These are phyloP conservation scores for Oryza meridionalis DNA, from an alignment of 176 grass and related monocot genomes.

Conservation along the genomic window DNA sequence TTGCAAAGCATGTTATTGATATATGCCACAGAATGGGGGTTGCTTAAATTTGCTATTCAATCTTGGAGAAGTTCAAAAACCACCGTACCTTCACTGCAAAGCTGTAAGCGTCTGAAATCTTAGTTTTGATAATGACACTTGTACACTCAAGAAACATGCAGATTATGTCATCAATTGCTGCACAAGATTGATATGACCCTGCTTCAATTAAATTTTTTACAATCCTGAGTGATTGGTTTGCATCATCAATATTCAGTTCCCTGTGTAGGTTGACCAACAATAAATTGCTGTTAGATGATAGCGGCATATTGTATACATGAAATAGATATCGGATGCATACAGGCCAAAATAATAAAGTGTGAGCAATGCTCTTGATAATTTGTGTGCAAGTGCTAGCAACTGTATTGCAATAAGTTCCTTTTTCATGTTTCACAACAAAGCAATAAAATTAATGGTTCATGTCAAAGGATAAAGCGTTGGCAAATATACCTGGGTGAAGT, in stretches of 20 bases:
- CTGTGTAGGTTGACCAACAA: conserved; percentile 51
- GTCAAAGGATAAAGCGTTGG: conserved; percentile 31
- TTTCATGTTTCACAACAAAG: conserved; percentile 19
- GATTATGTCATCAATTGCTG: conserved; percentile 64
- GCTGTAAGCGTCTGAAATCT: conserved; percentile 65
- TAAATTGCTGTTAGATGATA: conserved; percentile 7
- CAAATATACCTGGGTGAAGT: conserved; percentile 55
- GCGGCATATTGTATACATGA: neutral
- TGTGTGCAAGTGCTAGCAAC: conserved; percentile 18
- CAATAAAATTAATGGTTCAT: neutral
- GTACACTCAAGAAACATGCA: conserved; percentile 67
- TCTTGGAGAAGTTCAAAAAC: conserved; percentile 1
- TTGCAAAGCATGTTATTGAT: conserved; percentile 6
- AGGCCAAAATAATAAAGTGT: conserved; percentile 8
- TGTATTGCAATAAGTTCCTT: neutral
- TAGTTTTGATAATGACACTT: conserved; percentile 66
- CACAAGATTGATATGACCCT: conserved; percentile 58
- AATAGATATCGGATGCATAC: neutral
- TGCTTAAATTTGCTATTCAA: conserved; percentile 21
- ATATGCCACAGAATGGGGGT: conserved; percentile 20
- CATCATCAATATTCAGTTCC: conserved; percentile 67
- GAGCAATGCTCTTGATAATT: conserved; percentile 10
- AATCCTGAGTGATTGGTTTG: conserved; percentile 81
- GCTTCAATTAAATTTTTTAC: conserved; percentile 82
- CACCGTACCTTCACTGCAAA: conserved; percentile 71